phyloP scores from a whole-genome alignment of 108 stramenopile genomes.

The Hondaea fermentalgiana region DNA sequence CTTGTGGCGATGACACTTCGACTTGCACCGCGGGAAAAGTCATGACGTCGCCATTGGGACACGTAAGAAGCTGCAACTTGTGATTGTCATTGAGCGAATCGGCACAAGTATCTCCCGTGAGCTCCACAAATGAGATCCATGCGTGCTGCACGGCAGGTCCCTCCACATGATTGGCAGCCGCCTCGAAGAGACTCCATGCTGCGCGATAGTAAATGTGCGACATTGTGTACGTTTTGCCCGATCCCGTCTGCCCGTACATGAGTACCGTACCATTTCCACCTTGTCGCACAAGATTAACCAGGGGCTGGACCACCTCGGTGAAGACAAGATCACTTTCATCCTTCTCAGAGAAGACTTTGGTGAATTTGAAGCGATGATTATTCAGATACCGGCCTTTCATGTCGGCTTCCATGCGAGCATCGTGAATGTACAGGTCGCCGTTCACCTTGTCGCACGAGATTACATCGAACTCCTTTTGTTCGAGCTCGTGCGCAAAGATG shows the following conservation, averaged over 20 bases:
- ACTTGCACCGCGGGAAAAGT: not conserved
- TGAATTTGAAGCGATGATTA: not conserved
- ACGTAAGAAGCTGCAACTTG: not conserved
- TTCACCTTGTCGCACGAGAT: not conserved
- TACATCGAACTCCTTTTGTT: slow-evolving; percentile 4
- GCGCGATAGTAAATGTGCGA: slow-evolving; percentile 3
- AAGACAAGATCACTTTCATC: not conserved
- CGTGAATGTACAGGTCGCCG: not conserved
- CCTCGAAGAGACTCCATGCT: not conserved
- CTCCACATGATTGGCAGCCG: not conserved
- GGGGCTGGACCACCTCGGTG: not conserved
- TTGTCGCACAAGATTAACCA: not conserved
- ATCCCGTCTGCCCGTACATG: slow-evolving; percentile 3
- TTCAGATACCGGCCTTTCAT: not conserved
- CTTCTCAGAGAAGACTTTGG: not conserved
- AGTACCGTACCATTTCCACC: not conserved
- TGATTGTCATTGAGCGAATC: not conserved
- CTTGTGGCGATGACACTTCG: not conserved
- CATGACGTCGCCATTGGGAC: slow-evolving; percentile 4
- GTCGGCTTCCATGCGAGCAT: not conserved
- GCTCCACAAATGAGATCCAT: not conserved
- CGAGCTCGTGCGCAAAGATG: not conserved
- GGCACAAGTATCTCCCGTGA: not conserved
- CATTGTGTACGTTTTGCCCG: slow-evolving; percentile 2
- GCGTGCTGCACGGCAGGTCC: not conserved